Evolutionary conservation across 2,329 filamentous ascomycete genomes (phyloP).

Genomic region (Beauveria asiatica): DNA sequence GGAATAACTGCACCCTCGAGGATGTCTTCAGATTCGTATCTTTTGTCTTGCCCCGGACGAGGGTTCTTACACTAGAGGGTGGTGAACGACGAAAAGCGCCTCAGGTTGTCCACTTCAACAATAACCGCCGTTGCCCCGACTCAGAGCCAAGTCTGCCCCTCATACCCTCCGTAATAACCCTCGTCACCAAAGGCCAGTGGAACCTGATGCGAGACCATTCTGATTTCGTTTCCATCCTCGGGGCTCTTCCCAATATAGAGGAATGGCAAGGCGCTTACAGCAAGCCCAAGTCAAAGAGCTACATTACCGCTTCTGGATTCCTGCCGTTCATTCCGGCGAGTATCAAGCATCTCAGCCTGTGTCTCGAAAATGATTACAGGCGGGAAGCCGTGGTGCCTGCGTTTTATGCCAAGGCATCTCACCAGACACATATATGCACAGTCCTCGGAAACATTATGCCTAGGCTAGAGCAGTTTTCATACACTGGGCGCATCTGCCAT

Average conservation of each 20-base stretch:
- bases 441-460: conserved; percentile 53
- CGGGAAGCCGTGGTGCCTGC: conserved; percentile 52
- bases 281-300: conserved; percentile 66
- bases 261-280: conserved; percentile 58
- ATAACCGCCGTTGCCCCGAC: conserved; percentile 8
- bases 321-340: conserved; percentile 48
- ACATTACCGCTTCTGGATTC: conserved; percentile 59
- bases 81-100: conserved; percentile 69
- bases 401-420: conserved; percentile 52
- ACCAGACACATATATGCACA: conserved; percentile 55
- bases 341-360: conserved; percentile 57
- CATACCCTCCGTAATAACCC: conserved; percentile 51
- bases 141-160: conserved; percentile 28
- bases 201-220: conserved; percentile 58
- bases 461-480: conserved; percentile 58
- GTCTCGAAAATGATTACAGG: conserved; percentile 62
- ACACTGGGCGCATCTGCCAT: conserved; percentile 64
- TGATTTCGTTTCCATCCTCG: conserved; percentile 55
- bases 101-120: conserved; percentile 41
- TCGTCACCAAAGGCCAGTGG: conserved; percentile 70
- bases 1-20: conserved; percentile 60
- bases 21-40: conserved; percentile 60
- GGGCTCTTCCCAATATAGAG: conserved; percentile 56
- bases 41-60: conserved; percentile 49
- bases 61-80: conserved; percentile 65